Conservation (phyloP, 768 basidiomycete genomes). For the Tulasnella sp. region DNA sequence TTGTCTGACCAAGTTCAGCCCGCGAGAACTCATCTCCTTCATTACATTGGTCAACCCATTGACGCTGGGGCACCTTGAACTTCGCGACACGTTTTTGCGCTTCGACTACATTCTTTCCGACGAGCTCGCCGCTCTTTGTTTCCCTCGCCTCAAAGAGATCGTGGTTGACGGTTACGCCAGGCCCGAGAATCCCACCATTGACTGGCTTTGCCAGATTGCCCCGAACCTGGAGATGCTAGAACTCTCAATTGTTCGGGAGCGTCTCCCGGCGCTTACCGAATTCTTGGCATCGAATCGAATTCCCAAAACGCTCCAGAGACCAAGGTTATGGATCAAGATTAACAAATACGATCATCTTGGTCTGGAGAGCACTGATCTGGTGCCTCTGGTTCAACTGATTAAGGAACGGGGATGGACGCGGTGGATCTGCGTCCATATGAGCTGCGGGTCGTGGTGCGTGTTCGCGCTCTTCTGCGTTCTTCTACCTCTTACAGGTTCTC, state of each 20-base stretch:
- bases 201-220: not conserved
- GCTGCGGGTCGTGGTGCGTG: not conserved
- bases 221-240: slow-evolving; percentile 2
- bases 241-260: not conserved
- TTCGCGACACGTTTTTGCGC: not conserved
- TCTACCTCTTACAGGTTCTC: not conserved
- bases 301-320: not conserved
- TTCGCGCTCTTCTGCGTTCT: not conserved
- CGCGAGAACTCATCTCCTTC: not conserved
- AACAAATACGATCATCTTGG: not conserved
- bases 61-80: not conserved
- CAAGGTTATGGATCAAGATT: not conserved
- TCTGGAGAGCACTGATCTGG: not conserved
- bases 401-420: not conserved
- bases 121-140: not conserved
- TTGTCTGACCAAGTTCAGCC: not conserved
- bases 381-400: not conserved
- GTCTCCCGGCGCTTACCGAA: not conserved
- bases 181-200: not conserved
- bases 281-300: slow-evolving; percentile 1
- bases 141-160: not conserved
- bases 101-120: not conserved
- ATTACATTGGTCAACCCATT: not conserved
- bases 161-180: not conserved
- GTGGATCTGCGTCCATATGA: slow-evolving; percentile 9